Conservation (phyloP, 441 rosid genomes). For the Erysimum cheiri region DNA sequence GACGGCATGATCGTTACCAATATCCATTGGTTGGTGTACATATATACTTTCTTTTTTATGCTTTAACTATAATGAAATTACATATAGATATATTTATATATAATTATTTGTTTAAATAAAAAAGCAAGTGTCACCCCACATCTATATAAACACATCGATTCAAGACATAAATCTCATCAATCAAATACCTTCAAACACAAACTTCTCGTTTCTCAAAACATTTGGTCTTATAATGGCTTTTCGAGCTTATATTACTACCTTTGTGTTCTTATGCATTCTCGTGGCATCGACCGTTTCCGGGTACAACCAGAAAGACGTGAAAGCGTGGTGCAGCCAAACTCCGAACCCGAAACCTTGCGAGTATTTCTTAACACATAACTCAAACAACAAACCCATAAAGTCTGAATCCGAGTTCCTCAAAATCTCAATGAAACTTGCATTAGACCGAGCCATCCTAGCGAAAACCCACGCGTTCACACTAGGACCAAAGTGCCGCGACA, state of each 20-base stretch:
- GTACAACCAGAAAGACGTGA: slow-evolving; percentile 48
- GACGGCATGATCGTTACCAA: slow-evolving; percentile 34
- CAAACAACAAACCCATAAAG: slow-evolving; percentile 44
- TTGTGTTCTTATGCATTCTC: slow-evolving; percentile 46
- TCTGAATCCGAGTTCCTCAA: slow-evolving; percentile 53
- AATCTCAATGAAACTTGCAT: slow-evolving; percentile 51
- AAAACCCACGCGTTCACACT: slow-evolving; percentile 41
- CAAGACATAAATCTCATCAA: slow-evolving; percentile 33
- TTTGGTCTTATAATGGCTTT: slow-evolving; percentile 43
- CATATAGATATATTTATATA: too few species aligned
- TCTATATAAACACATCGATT: slow-evolving; percentile 40
- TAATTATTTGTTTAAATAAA: background rate
- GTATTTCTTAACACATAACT: slow-evolving; percentile 53
- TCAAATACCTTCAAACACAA: slow-evolving; percentile 33
- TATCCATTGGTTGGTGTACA: slow-evolving; percentile 34
- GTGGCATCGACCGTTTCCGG: slow-evolving; percentile 47
- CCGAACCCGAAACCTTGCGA: slow-evolving; percentile 71
- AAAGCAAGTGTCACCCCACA: slow-evolving; percentile 19
- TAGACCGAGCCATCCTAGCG: slow-evolving; percentile 55
- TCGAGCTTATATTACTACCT: slow-evolving; percentile 35
- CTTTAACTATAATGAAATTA: slow-evolving; percentile 7
- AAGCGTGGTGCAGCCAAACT: slow-evolving; percentile 60
- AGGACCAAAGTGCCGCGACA: slow-evolving; percentile 58
- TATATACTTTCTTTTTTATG: background rate
- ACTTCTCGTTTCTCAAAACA: slow-evolving; percentile 34